Evolutionary conservation across 768 basidiomycete species (phyloP).

Genomic region (Amanita phalloides): DNA sequence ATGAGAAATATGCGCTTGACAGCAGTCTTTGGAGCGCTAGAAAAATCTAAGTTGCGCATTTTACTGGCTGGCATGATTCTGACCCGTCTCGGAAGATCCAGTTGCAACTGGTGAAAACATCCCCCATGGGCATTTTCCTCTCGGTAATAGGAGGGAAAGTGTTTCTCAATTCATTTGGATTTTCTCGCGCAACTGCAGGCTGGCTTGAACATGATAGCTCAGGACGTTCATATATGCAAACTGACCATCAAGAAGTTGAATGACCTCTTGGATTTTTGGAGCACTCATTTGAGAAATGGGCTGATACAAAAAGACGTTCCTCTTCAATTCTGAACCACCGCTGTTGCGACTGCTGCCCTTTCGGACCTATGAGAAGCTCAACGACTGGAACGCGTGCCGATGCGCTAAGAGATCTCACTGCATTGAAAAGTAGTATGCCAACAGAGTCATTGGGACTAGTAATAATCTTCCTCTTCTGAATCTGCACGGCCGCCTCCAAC

Average conservation of each 20-base stretch:
- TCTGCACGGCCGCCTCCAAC: conserved; percentile 74
- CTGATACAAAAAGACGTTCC: conserved; percentile 63
- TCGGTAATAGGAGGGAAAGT: conserved; percentile 55
- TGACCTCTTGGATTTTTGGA: conserved; percentile 69
- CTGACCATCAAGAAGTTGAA: conserved; percentile 68
- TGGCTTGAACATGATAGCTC: neutral
- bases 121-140: conserved; percentile 68
- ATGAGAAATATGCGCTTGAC: conserved; percentile 91
- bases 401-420: conserved; percentile 39
- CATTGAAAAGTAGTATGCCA: conserved; percentile 89
- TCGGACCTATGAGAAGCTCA: conserved; percentile 23
- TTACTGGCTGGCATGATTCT: conserved; percentile 10
- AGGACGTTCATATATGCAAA: neutral
- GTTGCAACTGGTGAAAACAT: conserved; percentile 86
- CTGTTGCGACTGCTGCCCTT: conserved; percentile 26
- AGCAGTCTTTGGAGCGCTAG: conserved; percentile 75
- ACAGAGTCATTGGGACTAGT: conserved; percentile 83
- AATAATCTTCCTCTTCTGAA: conserved; percentile 85
- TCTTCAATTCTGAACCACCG: conserved; percentile 53
- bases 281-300: conserved; percentile 71
- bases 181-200: conserved; percentile 48
- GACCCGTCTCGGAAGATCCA: conserved; percentile 86
- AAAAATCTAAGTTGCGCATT: neutral
- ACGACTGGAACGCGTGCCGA: conserved; percentile 3
- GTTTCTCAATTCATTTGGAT: conserved; percentile 43